phyloP scores from a whole-genome alignment of 371 early-diverging fungal species.

The Thermomucor indicae-seudaticae region DNA sequence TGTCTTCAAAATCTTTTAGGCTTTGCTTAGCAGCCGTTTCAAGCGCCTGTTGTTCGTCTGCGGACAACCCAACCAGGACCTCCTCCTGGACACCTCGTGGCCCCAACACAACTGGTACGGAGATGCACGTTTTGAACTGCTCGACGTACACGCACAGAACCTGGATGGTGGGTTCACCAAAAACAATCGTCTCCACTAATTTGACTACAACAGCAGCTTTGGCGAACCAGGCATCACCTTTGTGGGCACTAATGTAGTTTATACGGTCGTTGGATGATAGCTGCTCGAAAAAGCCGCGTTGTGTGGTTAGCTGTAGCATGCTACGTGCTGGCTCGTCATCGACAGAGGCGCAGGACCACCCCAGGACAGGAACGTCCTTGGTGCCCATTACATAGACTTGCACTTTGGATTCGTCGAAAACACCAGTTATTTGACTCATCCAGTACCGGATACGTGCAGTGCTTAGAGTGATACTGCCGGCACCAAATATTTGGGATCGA shows the following conservation, averaged over 20 bases:
- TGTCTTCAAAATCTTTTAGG: not conserved
- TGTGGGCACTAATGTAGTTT: slow-evolving; percentile 68
- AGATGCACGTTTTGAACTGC: slow-evolving; percentile 53
- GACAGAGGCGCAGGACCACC: slow-evolving; percentile 67
- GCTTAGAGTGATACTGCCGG: slow-evolving; percentile 67
- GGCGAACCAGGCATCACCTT: slow-evolving; percentile 81
- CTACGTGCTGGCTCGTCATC: slow-evolving; percentile 55
- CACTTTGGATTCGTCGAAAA: not conserved
- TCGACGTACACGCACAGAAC: slow-evolving; percentile 63
- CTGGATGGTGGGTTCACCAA: slow-evolving; percentile 49
- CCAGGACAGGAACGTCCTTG: slow-evolving; percentile 65
- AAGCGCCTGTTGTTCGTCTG: slow-evolving; percentile 8
- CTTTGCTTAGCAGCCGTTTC: slow-evolving; percentile 1
- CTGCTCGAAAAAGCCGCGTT: slow-evolving; percentile 38
- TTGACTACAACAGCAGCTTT: slow-evolving; percentile 65
- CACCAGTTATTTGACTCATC: slow-evolving; percentile 46
- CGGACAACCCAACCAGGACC: slow-evolving; percentile 44
- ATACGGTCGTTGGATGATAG: slow-evolving; percentile 55
- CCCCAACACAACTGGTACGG: slow-evolving; percentile 63
- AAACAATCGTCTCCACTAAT: slow-evolving; percentile 47
- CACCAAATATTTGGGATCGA: slow-evolving; percentile 72
- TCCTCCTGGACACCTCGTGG: slow-evolving; percentile 53
- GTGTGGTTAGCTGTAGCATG: slow-evolving; percentile 39
- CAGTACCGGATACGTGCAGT: slow-evolving; percentile 58
- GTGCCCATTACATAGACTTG: slow-evolving; percentile 69